Base-by-base conservation (phyloP, 1,139 yeast genomes). In the Kurtzmaniella quercitrusa region DNA sequence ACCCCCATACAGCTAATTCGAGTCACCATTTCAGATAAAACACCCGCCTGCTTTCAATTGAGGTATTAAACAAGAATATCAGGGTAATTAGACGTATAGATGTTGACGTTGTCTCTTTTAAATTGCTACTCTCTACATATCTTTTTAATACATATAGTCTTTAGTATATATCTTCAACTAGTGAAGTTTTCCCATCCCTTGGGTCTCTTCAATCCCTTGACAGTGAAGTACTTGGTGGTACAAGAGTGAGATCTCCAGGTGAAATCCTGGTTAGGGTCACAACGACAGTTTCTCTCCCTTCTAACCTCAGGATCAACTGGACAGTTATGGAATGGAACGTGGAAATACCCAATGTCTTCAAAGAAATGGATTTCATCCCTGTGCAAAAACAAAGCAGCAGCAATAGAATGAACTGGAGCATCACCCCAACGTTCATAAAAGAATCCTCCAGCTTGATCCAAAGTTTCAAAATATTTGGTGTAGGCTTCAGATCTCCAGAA, bases 391-490 rank as follows among this genome's bases (percentile, higher is more conserved):
- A 87, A 66, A 3, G 91, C 71, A n/a, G 86, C 95, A 12, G 93
- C 95, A 56, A 88, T 80, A 12, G 95, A 85, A 60, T 88, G 96
- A 34, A 88, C 83, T 34, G 96, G 95, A 11, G 95, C 95, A 65
- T 87, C 96, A 48, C 95, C 95, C 95, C 95, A 88, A 60, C 95
- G 77, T 67, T 88, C 95, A 61, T 88, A 88, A 66, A 84, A 88
- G 68, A 88, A 88, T 4, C 95, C 95, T 57, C 95, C 96, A 14
- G 85, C 77, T 51, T 78, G 66, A 61, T 87, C 96, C 54, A 87
- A 75, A 57, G 73, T 70, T 29, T 85, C 84, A 54, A 87, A 88
- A 62, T 82, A 87, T 42, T 75, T 73, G 43, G 67, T 63, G 61
- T 86, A 87, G 15, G 87, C 87, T 42, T 82, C 78, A 19, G 80